Conservation (phyloP, 2,329 filamentous ascomycete species). For the Calonectria multiphialidica region DNA sequence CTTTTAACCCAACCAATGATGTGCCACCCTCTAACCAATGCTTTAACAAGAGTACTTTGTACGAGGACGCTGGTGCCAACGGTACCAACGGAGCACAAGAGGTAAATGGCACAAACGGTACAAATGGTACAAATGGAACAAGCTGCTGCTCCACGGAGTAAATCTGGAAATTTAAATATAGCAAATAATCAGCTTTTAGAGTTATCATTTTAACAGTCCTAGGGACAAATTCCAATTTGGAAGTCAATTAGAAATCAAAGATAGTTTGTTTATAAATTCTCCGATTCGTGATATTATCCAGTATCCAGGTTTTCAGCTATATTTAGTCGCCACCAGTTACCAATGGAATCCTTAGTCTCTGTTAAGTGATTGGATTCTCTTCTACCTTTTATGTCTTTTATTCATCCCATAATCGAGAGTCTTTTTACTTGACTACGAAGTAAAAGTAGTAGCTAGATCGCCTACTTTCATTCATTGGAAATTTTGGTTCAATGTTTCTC, state of each 20-base stretch:
- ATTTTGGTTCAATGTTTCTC: neutral
- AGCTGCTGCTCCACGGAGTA: neutral
- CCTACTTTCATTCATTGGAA: neutral
- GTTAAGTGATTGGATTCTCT: too few relatives aligned
- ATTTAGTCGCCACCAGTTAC: too few relatives aligned
- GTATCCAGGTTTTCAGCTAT: too few relatives aligned
- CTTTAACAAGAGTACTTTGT: slow-evolving; percentile 24
- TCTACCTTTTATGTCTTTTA: too few relatives aligned
- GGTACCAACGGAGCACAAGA: neutral
- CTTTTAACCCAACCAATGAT: slow-evolving; percentile 63
- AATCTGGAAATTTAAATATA: neutral
- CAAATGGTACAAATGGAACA: neutral
- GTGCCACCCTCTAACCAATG: slow-evolving; percentile 58
- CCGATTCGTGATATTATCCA: too few relatives aligned
- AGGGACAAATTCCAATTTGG: neutral
- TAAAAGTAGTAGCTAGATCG: too few relatives aligned
- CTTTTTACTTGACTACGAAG: too few relatives aligned
- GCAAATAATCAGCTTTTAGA: neutral
- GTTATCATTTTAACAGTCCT: neutral
- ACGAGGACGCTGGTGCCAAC: slow-evolving; percentile 15
- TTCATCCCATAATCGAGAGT: too few relatives aligned
- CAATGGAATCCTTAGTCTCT: too few relatives aligned
- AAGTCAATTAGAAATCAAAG: neutral
- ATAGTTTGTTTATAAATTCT: neutral
- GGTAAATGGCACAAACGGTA: neutral